Evolutionary conservation across 345 rosid species (phyloP), one percentile per base, ranked within the genome.

Genomic region (Eucalyptus erythrocorys): DNA sequence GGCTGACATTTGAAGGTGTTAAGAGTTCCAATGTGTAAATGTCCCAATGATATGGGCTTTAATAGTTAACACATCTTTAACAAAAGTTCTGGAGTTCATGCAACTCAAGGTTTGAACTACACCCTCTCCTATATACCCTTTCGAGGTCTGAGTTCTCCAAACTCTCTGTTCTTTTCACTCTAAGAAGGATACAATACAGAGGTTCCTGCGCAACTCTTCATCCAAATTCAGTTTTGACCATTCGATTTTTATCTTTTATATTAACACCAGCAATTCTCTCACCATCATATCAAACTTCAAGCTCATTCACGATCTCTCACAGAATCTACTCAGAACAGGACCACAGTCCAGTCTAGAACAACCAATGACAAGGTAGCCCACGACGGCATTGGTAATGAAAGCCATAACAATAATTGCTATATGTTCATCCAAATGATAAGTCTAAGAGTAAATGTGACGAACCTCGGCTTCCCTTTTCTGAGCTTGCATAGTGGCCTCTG

Each of bases 391-490:
- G 47, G 27, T 26, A 40, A 76, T 43, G 42, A 76, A 17, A 71
- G 42, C 2, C 7, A 5, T 71, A 34, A 37, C 42, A 71, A 42
- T 6, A 40, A 76, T 24, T 40, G 47, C 47, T 64, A 76, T 0
- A 76, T 40, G 47, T 21, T 37, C 84, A 76, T 76, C 43, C 15
- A 76, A 40, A 37, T 37, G 84, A 76, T 40, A 40, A 43, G 43
- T 42, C 84, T 40, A 40, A 21, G 16, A 5, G 7, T 76, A 76
- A 76, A 40, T 42, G 32, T 17, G 88, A 88, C 92, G 87, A 82
- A 96, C 99, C 98, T 97, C 96, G 7, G 95, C 93, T 91, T 95
- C 95, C 91, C 91, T 71, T 90, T 89, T 95, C 90, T 96, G 99
- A 89, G 95, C 76, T 57, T 91, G 92, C 53, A 89, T 86, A n/a